Evolutionary conservation across 306 rosid species (phyloP).

Genomic region (Citrullus amarus): DNA sequence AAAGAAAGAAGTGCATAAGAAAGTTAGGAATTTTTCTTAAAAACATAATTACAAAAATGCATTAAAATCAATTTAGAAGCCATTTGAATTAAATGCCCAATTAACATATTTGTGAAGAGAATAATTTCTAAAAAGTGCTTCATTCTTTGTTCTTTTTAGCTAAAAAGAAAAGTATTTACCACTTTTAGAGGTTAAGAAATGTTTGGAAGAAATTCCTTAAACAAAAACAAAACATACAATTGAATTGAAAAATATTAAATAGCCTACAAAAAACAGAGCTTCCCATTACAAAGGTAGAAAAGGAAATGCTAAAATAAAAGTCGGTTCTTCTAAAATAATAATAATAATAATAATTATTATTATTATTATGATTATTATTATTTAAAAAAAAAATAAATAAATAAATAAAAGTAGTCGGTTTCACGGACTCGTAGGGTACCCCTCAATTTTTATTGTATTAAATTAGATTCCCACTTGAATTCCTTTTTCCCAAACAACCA

Average conservation of each 20-base stretch:
- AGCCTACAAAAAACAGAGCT: background rate
- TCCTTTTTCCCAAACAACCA: background rate
- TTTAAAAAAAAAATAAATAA: no score
- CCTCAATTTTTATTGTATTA: background rate
- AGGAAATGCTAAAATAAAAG: background rate
- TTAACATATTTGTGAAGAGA: background rate
- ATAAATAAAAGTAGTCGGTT: background rate
- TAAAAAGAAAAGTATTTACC: background rate
- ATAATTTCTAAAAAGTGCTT: background rate
- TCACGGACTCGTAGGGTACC: constrained; percentile 2
- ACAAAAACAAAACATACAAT: background rate
- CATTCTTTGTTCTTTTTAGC: background rate
- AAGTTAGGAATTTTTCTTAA: no score
- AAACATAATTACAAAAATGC: background rate
- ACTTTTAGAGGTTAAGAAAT: background rate
- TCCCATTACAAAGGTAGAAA: background rate
- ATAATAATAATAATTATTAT: no score
- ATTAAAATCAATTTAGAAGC: background rate
- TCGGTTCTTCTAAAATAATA: no score
- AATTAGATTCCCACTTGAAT: background rate
- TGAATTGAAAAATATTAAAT: background rate
- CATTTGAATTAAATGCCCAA: background rate
- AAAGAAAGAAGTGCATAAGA: no score
- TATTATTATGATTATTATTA: no score
- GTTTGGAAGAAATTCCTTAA: background rate